Percentiles rank a stretch among this genome's conserved stretches.
These are phyloP conservation scores for Huntiella decipiens DNA, from an alignment of 2,329 filamentous ascomycete genomes.

Conservation along the genomic window DNA sequence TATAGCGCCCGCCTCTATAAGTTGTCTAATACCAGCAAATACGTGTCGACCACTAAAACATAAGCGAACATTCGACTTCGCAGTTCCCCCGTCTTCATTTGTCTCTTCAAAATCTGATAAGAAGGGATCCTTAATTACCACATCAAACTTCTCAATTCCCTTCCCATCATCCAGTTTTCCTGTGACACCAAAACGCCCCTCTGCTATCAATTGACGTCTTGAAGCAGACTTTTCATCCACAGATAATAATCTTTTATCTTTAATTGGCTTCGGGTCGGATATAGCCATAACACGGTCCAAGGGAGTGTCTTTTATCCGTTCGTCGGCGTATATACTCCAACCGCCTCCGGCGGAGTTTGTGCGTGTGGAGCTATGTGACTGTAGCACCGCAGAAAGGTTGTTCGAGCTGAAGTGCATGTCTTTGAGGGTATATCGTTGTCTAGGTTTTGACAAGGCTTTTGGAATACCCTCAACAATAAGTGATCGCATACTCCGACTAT, in stretches of 20 bases:
- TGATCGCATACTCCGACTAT: slow-evolving; percentile 45
- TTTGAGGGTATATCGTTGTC: slow-evolving; percentile 51
- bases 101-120: not conserved
- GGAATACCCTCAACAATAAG: slow-evolving; percentile 64
- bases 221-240: slow-evolving; percentile 23
- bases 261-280: too few species aligned
- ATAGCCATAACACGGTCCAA: slow-evolving; percentile 24
- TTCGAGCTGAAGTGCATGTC: slow-evolving; percentile 50
- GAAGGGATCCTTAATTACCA: slow-evolving; percentile 23
- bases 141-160: slow-evolving; percentile 42
- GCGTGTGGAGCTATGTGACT: slow-evolving; percentile 48
- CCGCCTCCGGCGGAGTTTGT: slow-evolving; percentile 56
- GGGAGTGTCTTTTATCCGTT: slow-evolving; percentile 33
- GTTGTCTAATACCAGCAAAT: slow-evolving; percentile 58
- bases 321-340: slow-evolving; percentile 61
- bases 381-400: slow-evolving; percentile 50
- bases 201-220: slow-evolving; percentile 39
- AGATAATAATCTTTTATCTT: too few species aligned
- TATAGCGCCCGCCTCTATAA: slow-evolving; percentile 59
- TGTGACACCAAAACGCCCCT: slow-evolving; percentile 50
- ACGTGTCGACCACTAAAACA: slow-evolving; percentile 60
- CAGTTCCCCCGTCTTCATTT: slow-evolving; percentile 4
- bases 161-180: slow-evolving; percentile 36
- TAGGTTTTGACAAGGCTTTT: slow-evolving; percentile 59
- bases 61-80: slow-evolving; percentile 38